Conservation (phyloP, 2,329 filamentous ascomycete genomes). For the Cladosporium sp. region DNA sequence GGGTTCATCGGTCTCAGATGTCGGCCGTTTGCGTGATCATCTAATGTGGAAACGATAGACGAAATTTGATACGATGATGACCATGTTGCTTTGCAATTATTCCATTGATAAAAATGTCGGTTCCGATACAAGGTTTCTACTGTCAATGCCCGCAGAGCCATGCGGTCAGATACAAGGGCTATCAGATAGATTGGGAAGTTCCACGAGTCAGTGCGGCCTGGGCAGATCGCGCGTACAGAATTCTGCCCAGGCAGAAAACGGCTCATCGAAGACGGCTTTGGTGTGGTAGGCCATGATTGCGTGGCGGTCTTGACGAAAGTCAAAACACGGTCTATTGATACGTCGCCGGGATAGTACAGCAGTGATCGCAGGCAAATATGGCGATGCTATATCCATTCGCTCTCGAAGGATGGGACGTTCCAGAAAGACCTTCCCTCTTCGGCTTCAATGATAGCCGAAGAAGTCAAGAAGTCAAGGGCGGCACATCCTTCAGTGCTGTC, state of each 20-base stretch:
- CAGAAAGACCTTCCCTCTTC: not conserved
- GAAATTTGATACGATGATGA: not conserved
- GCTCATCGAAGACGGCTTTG: not conserved
- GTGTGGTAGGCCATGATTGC: not conserved
- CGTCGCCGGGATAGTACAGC: not conserved
- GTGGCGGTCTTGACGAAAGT: not conserved
- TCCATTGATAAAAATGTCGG: not conserved
- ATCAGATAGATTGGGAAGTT: not conserved
- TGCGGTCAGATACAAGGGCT: not conserved
- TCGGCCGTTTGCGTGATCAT: not conserved
- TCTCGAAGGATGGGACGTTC: not conserved
- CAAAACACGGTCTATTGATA: not conserved
- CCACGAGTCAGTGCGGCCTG: not conserved
- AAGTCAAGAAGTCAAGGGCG: not conserved
- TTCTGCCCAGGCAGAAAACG: constrained; percentile 3
- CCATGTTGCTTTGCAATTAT: not conserved
- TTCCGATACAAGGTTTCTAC: not conserved
- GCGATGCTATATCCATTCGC: not conserved
- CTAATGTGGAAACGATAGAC: not conserved
- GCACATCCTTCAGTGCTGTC: not conserved
- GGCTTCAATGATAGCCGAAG: not conserved
- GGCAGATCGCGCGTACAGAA: not conserved
- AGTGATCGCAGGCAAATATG: not conserved
- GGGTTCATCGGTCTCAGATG: not conserved
- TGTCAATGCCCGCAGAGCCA: not conserved